Percentiles rank a stretch among this genome's conserved stretches.
Evolutionary conservation across 495 filamentous ascomycete species (phyloP).

Genomic region (Umbilicaria muhlenbergii): DNA sequence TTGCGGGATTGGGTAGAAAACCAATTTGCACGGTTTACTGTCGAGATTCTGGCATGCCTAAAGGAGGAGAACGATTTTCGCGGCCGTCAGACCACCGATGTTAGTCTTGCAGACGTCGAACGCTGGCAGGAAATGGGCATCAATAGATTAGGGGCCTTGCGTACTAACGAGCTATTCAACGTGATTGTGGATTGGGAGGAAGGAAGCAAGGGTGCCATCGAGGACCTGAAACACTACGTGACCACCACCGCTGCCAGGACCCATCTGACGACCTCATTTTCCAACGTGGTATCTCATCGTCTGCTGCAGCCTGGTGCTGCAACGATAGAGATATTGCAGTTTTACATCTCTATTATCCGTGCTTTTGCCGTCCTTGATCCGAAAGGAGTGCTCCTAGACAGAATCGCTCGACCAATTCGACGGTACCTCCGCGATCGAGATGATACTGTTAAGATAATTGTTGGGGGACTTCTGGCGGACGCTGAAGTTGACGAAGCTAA

Average conservation of each 20-base stretch:
- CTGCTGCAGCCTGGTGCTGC: constrained; percentile 79
- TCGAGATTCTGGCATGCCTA: constrained; percentile 42
- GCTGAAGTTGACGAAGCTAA: constrained; percentile 28
- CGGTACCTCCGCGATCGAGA: constrained; percentile 85
- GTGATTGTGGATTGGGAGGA: constrained; percentile 74
- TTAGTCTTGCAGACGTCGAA: constrained; percentile 46
- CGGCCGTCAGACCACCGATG: constrained; percentile 16
- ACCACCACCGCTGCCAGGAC: constrained; percentile 38
- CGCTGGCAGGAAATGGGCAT: constrained; percentile 73
- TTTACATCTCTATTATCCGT: constrained; percentile 86
- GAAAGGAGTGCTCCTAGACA: constrained; percentile 77
- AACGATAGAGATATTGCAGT: constrained; percentile 72
- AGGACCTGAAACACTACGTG: constrained; percentile 55
- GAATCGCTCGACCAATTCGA: constrained; percentile 69
- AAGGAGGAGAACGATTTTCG: constrained; percentile 15
- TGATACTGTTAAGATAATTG: constrained; percentile 77
- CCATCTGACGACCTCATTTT: constrained; percentile 58
- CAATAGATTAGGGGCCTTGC: constrained; percentile 59
- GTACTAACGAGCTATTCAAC: constrained; percentile 74
- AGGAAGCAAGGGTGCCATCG: constrained; percentile 58
- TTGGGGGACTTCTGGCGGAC: constrained; percentile 68
- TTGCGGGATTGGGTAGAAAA: constrained; percentile 59
- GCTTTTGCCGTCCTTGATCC: constrained; percentile 81
- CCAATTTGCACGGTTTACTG: constrained; percentile 46
- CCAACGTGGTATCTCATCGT: constrained; percentile 46